A percentile compares a stretch with the other conserved stretches of the same genome.
Conservation (phyloP, 106 monocot genomes). For the Ottelia alismoides region DNA sequence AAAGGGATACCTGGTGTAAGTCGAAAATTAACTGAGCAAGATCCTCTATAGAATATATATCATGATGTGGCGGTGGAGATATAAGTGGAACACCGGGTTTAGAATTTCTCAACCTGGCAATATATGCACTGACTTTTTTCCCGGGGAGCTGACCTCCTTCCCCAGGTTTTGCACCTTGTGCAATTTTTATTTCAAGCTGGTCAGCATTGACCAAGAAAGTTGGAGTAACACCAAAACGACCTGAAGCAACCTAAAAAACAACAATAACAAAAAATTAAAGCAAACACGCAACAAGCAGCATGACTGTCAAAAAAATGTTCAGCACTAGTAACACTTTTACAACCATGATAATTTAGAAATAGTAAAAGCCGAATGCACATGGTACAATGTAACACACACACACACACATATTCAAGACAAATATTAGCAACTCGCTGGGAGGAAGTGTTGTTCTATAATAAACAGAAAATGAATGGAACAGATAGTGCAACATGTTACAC, state of each 20-base stretch:
- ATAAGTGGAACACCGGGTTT: conserved; percentile 99
- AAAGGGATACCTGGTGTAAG: conserved; percentile 71
- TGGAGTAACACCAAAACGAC: conserved; percentile 98
- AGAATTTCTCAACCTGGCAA: conserved; percentile 93
- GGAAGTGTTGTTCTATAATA: no score
- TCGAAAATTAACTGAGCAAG: conserved; percentile 98
- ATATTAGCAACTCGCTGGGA: no score
- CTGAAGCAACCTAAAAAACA: conserved; percentile 84
- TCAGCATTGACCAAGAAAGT: conserved; percentile 95
- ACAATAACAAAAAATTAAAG: conserved; percentile 1
- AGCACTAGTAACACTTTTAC: no score
- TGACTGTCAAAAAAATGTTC: no score
- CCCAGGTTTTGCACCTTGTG: conserved; percentile 99
- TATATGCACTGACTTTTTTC: conserved; percentile 97
- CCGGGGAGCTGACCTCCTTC: conserved; percentile 98
- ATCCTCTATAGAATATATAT: conserved; percentile 99
- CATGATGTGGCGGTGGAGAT: conserved; percentile 99
- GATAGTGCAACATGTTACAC: no score
- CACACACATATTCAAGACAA: no score
- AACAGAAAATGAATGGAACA: no score
- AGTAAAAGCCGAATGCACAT: no score
- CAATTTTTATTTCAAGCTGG: conserved; percentile 97
- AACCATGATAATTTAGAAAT: no score
- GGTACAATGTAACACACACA: no score
- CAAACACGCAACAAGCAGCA: no score